Evolutionary conservation across 371 early-diverging fungal genomes (phyloP).

Genomic region (Nematocida major): DNA sequence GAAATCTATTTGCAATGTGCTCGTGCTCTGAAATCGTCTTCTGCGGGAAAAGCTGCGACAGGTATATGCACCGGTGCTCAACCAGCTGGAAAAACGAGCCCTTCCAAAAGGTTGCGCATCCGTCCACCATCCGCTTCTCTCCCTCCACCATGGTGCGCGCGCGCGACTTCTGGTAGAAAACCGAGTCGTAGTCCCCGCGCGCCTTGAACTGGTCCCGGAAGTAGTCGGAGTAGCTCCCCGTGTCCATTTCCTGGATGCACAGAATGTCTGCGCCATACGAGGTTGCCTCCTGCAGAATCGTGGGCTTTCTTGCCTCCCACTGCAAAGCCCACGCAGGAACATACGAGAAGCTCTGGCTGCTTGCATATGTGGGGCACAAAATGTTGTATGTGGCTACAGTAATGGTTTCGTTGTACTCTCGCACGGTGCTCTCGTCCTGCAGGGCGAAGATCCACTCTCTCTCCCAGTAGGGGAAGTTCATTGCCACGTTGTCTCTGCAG

Average conservation of each 20-base stretch:
- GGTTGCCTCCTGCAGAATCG: constrained; percentile 76
- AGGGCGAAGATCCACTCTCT: constrained; percentile 80
- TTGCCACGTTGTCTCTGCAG: constrained; percentile 76
- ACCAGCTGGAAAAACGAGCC: constrained; percentile 70
- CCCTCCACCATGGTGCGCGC: constrained; percentile 80
- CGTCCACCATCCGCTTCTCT: constrained; percentile 80
- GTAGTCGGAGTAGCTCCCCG: constrained; percentile 67
- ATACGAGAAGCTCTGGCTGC: constrained; percentile 77
- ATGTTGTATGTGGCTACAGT: constrained; percentile 87
- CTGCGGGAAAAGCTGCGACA: constrained; percentile 78
- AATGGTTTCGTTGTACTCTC: constrained; percentile 66
- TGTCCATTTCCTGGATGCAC: constrained; percentile 75
- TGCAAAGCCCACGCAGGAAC: constrained; percentile 88
- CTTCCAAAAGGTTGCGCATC: constrained; percentile 91
- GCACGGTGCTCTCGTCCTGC: constrained; percentile 51
- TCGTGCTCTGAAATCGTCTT: constrained; percentile 77
- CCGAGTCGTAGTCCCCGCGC: constrained; percentile 71
- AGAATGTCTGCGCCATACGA: constrained; percentile 81
- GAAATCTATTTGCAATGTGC: constrained; percentile 79
- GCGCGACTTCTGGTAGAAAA: constrained; percentile 83
- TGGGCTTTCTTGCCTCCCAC: constrained; percentile 84
- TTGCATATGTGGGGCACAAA: constrained; percentile 80
- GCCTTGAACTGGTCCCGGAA: constrained; percentile 69
- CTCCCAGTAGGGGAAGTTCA: constrained; percentile 74
- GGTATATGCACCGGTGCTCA: constrained; percentile 76